A percentile compares a stretch with the other conserved stretches of the same genome.
These are phyloP conservation scores for Fusarium ramigenum DNA, from an alignment of 2,329 filamentous ascomycete species.

Conservation along the genomic window DNA sequence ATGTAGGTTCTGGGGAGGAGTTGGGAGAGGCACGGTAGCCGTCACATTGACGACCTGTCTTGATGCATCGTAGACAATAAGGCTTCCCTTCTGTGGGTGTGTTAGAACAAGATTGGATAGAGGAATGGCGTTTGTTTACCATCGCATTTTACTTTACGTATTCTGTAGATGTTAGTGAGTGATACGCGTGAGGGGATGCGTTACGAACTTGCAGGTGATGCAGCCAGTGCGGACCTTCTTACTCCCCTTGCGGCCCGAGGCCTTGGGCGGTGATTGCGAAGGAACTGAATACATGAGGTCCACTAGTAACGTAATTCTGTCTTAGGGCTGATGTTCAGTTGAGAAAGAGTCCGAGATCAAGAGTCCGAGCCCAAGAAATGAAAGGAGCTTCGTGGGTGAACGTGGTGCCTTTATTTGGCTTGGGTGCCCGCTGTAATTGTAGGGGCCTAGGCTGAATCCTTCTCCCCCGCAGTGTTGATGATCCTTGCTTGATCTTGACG, in stretches of 20 bases:
- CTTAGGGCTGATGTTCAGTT: not conserved
- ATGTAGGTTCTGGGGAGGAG: slow-evolving; percentile 25
- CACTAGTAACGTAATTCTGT: not conserved
- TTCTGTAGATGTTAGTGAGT: not conserved
- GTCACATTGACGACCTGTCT: slow-evolving; percentile 65
- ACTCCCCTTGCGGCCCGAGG: slow-evolving; percentile 52
- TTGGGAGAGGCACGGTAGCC: slow-evolving; percentile 54
- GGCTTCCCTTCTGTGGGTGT: slow-evolving; percentile 57
- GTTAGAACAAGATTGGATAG: fast-evolving
- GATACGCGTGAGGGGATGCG: no score
- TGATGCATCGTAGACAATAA: slow-evolving; percentile 61
- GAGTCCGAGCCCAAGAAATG: slow-evolving; percentile 30
- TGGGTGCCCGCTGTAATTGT: slow-evolving; percentile 9
- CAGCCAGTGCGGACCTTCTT: slow-evolving; percentile 61
- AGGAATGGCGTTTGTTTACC: not conserved
- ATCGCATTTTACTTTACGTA: slow-evolving; percentile 22
- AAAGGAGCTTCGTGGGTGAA: slow-evolving; percentile 3
- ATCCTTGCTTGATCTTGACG: not conserved
- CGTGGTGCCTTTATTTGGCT: slow-evolving; percentile 23
- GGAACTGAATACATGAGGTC: slow-evolving; percentile 10
- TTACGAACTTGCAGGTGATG: slow-evolving; percentile 64
- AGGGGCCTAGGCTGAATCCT: not conserved
- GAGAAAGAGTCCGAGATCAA: slow-evolving; percentile 8
- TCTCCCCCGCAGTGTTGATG: not conserved
- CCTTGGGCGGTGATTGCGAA: slow-evolving; percentile 6